These are phyloP conservation scores for Bruguiera gymnorhiza DNA, from an alignment of 345 rosid genomes.

Conservation along the genomic window DNA sequence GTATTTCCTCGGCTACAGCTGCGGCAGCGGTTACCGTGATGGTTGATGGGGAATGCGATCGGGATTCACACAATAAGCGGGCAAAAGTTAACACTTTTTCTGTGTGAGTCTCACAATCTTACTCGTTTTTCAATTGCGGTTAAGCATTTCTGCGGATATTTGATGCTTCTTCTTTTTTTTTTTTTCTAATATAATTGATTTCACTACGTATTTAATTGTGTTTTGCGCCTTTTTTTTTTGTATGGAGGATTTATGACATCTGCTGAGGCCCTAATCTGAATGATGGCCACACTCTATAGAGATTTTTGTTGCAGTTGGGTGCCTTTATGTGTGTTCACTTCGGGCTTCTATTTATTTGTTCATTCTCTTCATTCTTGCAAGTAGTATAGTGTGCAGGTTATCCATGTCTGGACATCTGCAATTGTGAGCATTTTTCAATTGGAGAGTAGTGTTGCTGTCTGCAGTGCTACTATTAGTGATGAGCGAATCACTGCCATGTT, in stretches of 20 bases:
- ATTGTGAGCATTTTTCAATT: no score
- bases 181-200: background rate
- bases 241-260: background rate
- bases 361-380: no score
- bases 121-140: background rate
- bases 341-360: no score
- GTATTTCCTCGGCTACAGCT: conserved; percentile 32
- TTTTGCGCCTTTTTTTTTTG: background rate
- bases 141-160: background rate
- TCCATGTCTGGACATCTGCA: no score
- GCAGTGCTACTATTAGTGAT: no score
- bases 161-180: no score
- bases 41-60: conserved; percentile 34
- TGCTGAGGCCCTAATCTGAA: background rate
- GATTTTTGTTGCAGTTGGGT: background rate
- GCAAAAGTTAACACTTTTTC: conserved; percentile 61
- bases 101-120: conserved; percentile 37
- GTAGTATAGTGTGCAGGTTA: no score
- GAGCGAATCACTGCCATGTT: background rate
- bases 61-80: conserved; percentile 54
- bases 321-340: no score
- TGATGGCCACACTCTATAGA: background rate
- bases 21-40: conserved; percentile 21
- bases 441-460: no score
- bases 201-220: no score